Conservation (phyloP, 805 yeast species). For the Sugiyamaella marilandica region DNA sequence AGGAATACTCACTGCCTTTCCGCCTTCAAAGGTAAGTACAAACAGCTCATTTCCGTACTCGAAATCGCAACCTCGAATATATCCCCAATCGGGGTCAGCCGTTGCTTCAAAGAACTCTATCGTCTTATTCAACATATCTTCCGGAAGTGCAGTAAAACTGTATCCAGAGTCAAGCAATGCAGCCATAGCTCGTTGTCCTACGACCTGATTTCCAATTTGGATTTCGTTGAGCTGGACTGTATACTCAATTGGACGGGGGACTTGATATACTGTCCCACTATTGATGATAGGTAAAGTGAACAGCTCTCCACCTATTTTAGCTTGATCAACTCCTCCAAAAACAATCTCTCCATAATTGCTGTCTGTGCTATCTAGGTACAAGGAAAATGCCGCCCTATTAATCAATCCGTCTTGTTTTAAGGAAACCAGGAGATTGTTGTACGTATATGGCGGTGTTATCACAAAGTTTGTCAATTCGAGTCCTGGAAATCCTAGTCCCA, state of each 20-base stretch:
- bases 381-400: slow-evolving; percentile 42
- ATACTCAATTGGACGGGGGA: slow-evolving; percentile 17
- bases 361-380: slow-evolving; percentile 37
- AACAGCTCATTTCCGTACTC: slow-evolving; percentile 5
- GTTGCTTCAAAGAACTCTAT: slow-evolving; percentile 7
- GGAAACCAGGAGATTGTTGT: slow-evolving; percentile 60
- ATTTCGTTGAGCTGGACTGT: slow-evolving; percentile 20
- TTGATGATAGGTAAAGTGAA: slow-evolving; percentile 31
- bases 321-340: slow-evolving; percentile 44
- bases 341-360: slow-evolving; percentile 36
- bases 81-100: slow-evolving; percentile 19
- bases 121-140: background rate
- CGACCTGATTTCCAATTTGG: slow-evolving; percentile 6
- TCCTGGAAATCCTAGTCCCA: slow-evolving; percentile 36
- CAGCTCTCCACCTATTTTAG: slow-evolving; percentile 38
- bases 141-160: slow-evolving; percentile 47
- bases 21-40: slow-evolving; percentile 22
- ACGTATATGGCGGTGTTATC: slow-evolving; percentile 26
- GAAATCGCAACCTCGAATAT: slow-evolving; percentile 15
- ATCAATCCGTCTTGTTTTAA: slow-evolving; percentile 47
- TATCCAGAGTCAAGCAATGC: slow-evolving; percentile 54
- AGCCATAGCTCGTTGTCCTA: slow-evolving; percentile 8
- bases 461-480: slow-evolving; percentile 15
- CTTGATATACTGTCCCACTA: slow-evolving; percentile 8
- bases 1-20: slow-evolving; percentile 22